Conservation (phyloP, 1,284 basidiomycete species). For the Vanrija sp. region DNA sequence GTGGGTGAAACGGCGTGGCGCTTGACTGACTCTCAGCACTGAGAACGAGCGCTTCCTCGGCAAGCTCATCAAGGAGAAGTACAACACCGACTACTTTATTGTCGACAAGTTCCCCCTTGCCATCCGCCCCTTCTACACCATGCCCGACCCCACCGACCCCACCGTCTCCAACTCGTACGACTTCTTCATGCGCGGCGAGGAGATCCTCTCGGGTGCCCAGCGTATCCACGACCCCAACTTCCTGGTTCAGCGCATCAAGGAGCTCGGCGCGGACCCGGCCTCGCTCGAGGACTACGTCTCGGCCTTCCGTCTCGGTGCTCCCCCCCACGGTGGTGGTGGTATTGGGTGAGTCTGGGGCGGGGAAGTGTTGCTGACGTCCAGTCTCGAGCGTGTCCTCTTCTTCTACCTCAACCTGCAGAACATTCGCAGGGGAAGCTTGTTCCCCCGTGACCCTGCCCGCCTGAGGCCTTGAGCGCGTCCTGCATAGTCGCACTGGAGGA, state of each 20-base stretch:
- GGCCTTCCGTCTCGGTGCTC: conserved; percentile 88
- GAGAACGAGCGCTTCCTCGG: conserved; percentile 84
- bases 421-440: conserved; percentile 87
- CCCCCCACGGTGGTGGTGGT: conserved; percentile 65
- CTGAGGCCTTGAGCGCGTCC: conserved; percentile 43
- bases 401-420: conserved; percentile 87
- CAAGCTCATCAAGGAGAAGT: conserved; percentile 81
- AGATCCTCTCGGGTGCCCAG: conserved; percentile 96
- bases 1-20: conserved; percentile 50
- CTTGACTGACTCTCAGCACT: conserved; percentile 22
- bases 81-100: conserved; percentile 90
- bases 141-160: conserved; percentile 88
- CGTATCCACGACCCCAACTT: conserved; percentile 88
- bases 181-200: conserved; percentile 99
- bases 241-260: conserved; percentile 75
- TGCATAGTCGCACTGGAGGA: not conserved
- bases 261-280: conserved; percentile 69
- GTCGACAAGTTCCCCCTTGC: conserved; percentile 89
- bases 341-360: conserved; percentile 40
- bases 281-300: conserved; percentile 88
- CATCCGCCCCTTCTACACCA: conserved; percentile 96
- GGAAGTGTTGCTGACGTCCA: conserved; percentile 31
- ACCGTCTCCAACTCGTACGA: conserved; percentile 96
- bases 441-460: conserved; percentile 82
- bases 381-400: conserved; percentile 88